Conservation (phyloP, 2,329 filamentous ascomycete genomes). For the Colletotrichum lindemuthianum region DNA sequence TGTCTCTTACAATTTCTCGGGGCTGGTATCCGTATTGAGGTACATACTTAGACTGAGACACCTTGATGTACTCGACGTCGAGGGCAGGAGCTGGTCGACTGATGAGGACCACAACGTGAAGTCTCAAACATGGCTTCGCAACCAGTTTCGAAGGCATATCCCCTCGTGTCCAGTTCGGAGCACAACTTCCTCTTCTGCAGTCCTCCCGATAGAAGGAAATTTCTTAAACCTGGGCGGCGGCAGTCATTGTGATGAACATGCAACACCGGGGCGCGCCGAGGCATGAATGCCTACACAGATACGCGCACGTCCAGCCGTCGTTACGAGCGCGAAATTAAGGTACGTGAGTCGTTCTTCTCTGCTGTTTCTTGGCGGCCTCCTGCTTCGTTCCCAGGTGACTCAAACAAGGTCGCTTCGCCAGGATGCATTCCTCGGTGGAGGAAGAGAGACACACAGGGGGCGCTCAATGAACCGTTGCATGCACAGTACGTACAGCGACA, state of each 20-base stretch:
- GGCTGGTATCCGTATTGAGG: too few relatives aligned
- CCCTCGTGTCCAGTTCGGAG: too few relatives aligned
- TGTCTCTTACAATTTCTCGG: too few relatives aligned
- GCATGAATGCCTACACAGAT: not conserved
- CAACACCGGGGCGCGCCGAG: conserved; percentile 15
- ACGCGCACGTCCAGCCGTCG: not conserved
- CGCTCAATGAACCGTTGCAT: conserved; percentile 16
- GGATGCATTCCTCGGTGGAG: conserved; percentile 17
- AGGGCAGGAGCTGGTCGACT: too few relatives aligned
- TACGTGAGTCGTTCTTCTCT: conserved; percentile 6
- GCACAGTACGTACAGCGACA: conserved; percentile 4
- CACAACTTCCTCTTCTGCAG: not conserved
- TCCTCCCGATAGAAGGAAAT: conserved; percentile 1
- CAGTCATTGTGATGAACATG: not conserved
- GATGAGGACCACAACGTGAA: too few relatives aligned
- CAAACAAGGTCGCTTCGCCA: not conserved
- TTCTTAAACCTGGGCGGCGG: too few relatives aligned
- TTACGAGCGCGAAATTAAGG: not conserved
- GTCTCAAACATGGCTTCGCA: too few relatives aligned
- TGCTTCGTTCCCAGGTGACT: conserved; percentile 22
- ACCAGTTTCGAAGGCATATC: too few relatives aligned
- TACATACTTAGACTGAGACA: too few relatives aligned
- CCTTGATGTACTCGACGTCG: too few relatives aligned
- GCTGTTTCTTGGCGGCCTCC: conserved; percentile 9
- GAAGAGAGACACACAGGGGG: conserved; percentile 1